Evolutionary conservation across 225 moss, liverwort and hornwort species (phyloP), one percentile per base, ranked within the genome.

Genomic region (Straminergon stramineum): DNA sequence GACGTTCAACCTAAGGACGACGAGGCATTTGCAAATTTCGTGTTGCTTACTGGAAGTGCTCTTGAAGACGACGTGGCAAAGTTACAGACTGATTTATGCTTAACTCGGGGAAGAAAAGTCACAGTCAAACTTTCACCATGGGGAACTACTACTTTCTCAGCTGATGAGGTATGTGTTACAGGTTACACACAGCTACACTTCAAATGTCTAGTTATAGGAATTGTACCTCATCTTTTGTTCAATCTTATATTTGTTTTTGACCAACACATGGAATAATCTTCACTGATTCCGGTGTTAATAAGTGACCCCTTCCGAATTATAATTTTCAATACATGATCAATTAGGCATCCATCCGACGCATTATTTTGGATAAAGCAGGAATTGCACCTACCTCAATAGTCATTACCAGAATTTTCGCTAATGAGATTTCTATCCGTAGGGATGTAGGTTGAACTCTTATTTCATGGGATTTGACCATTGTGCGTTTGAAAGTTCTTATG

Each of bases 21-120:
- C 34, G 93, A 91, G 55, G 62, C 53, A n/a, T 94, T 92, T 75
- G 85, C 90, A 55, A 90, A 91, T 90, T 99, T 97, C 80, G 93
- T 94, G 85, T 89, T 99, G 55, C 93, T 99, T 41, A 91, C 95
- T 22, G 97, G 93, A 74, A 43, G 90, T 83, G 89, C 92, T 74
- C 90, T 97, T 67, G 97, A 97, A 65, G 95, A 96, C 57, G 96
- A 99, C 86, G 95, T 97, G 90, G 94, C 95, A 67, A 83, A 90
- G 61, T 90, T 99, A 61, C 88, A 89, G 81, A 95, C 89, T 24
- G 91, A 90, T 27, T 87, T 99, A 85, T 91, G 55, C 21, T 81
- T 99, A 82, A 96, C 93, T 87, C 91, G 91, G 66, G 96, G 91
- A 91, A 91, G 92, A 91, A 89, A 91, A 89, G 95, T 81, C 73